Evolutionary conservation across 805 yeast species (phyloP), one percentile per base, ranked within the genome.

Genomic region (Pichia exigua): DNA sequence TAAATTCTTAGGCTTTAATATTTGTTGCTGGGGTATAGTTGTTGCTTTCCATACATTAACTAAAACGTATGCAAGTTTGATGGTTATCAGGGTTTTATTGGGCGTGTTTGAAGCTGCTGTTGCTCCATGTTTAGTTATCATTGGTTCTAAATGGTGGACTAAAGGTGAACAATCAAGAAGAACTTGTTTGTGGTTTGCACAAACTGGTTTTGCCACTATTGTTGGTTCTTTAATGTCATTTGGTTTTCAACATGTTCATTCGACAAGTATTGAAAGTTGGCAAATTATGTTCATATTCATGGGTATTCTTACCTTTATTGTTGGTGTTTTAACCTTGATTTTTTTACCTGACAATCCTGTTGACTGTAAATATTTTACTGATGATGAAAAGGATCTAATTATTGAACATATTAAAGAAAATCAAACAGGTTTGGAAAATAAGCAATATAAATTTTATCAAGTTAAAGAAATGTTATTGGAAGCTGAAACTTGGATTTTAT

Each of bases 1-100:
- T 10, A 71, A 68, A 51, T 59, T 63, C 15, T 54, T 71, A 13
- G 58, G 67, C 8, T 48, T 53, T 7, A 62, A 63, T 41, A 55
- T 63, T 18, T 52, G 66, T 26, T 22, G 62, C 24, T 72, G 75
- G 74, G 68, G 70, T n/a, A 49, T 64, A 2, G 47, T 68, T 40
- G 68, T 64, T 3, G 54, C 70, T 17, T 63, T 75, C 26, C 75
- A 72, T 42, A 75, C 77, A 58, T 67, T 74, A 0, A 77, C 76
- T 18, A 54, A 53, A 48, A 73, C 69, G 52, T 73, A 71, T 56
- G 68, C 69, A 17, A 81, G 82, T 30, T 69, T 78, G 2, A 64
- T 70, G 49, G 74, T 69, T 4, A 54, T 75, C 27, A 55, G 76
- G 39, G 73, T 76, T 57, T 70, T 75, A 56, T 59, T 77, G 21